These are phyloP conservation scores for Oryza officinalis DNA, from an alignment of 176 grass and related monocot species.

Conservation along the genomic window DNA sequence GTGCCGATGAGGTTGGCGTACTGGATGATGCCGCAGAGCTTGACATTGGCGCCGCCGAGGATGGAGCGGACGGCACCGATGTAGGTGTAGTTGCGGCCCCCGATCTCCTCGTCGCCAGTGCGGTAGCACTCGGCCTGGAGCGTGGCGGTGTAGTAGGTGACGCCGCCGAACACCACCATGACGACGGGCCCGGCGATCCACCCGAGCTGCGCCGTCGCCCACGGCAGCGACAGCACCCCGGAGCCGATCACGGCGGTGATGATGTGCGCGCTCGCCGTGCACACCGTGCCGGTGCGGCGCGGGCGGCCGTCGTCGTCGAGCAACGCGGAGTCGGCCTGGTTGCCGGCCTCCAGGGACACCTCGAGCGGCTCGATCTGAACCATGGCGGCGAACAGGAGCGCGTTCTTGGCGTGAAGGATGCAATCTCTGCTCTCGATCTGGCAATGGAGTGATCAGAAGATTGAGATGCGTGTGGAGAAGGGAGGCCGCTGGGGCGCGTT, in stretches of 20 bases:
- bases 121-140: slow-evolving; percentile 67
- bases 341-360: slow-evolving; percentile 41
- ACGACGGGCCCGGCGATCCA: slow-evolving; percentile 56
- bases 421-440: too few species aligned
- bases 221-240: slow-evolving; percentile 57
- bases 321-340: background rate
- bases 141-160: slow-evolving; percentile 58
- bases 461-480: background rate
- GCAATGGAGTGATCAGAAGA: background rate
- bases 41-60: slow-evolving; percentile 50
- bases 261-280: slow-evolving; percentile 63
- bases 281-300: slow-evolving; percentile 36
- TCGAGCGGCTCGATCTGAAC: slow-evolving; percentile 19
- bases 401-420: too few species aligned
- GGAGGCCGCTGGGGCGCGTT: too few species aligned
- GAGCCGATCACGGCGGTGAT: slow-evolving; percentile 62
- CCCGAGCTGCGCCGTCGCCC: slow-evolving; percentile 63
- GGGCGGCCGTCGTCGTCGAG: slow-evolving; percentile 48
- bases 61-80: slow-evolving; percentile 59
- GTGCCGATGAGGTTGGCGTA: slow-evolving; percentile 59
- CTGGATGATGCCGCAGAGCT: slow-evolving; percentile 47
- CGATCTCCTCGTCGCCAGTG: slow-evolving; percentile 36
- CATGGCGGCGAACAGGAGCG: background rate
- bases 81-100: slow-evolving; percentile 62
- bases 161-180: slow-evolving; percentile 53